These are phyloP conservation scores for Coniosporium tulheliwenetii DNA, from an alignment of 2,329 filamentous ascomycete species.

Conservation along the genomic window DNA sequence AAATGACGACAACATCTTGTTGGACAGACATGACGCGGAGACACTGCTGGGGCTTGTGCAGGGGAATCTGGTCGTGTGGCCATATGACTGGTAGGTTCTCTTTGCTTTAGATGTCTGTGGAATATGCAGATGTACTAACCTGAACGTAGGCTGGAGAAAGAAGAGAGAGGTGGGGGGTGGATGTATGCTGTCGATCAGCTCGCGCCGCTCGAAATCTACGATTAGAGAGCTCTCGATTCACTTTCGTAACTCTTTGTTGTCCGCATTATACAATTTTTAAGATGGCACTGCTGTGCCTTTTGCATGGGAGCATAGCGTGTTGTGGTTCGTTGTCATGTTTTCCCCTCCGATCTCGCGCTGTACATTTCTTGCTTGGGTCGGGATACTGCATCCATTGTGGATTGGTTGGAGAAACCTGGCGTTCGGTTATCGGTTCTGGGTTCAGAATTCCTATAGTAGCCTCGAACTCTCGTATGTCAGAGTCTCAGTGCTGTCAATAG, in stretches of 20 bases:
- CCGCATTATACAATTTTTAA: too few relatives aligned
- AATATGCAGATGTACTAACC: constrained; percentile 5
- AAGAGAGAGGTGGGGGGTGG: constrained; percentile 92
- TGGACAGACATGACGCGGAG: constrained; percentile 62
- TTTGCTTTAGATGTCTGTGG: neutral
- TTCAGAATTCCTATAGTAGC: too few relatives aligned
- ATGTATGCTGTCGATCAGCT: constrained; percentile 92
- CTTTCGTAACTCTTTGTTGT: too few relatives aligned
- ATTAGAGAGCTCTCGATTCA: constrained; percentile 20
- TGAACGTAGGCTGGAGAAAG: constrained; percentile 52
- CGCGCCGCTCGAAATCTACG: constrained; percentile 93
- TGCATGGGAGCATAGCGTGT: too few relatives aligned
- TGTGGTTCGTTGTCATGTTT: too few relatives aligned
- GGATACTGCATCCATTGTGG: too few relatives aligned
- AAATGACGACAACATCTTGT: constrained; percentile 50
- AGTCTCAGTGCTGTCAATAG: too few relatives aligned
- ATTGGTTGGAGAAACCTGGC: too few relatives aligned
- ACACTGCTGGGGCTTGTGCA: constrained; percentile 69
- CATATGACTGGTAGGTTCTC: constrained; percentile 64
- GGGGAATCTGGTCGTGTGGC: constrained; percentile 79
- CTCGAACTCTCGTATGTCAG: too few relatives aligned
- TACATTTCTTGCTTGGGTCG: neutral
- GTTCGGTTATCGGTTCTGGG: too few relatives aligned
- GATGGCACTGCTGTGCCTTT: too few relatives aligned
- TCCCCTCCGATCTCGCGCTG: neutral